A percentile compares a stretch with the other conserved stretches of the same genome.
Evolutionary conservation across 495 filamentous ascomycete genomes (phyloP).

Genomic region (Friedmanniomyces simplex): DNA sequence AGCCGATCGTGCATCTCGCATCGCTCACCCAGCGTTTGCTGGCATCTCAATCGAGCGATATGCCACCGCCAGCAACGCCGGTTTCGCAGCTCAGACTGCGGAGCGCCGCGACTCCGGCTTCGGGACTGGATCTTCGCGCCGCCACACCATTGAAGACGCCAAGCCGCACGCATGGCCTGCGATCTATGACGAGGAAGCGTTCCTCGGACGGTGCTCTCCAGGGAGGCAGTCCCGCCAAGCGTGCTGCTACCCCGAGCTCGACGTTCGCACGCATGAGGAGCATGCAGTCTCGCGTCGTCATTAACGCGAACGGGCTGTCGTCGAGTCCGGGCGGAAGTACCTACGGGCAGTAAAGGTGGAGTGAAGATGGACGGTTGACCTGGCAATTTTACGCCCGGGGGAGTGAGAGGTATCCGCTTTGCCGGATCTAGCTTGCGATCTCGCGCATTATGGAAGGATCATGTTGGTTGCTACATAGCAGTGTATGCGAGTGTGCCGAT

Average conservation of each 20-base stretch:
- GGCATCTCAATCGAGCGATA: slow-evolving; percentile 3
- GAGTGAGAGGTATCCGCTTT: neutral
- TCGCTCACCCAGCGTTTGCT: neutral
- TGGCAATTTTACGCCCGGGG: neutral
- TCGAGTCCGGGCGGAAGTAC: slow-evolving; percentile 7
- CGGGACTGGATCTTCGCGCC: slow-evolving; percentile 3
- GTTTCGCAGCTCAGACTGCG: neutral
- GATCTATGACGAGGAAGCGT: neutral
- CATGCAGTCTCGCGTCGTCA: slow-evolving; percentile 5
- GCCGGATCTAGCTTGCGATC: neutral
- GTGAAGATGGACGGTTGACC: neutral
- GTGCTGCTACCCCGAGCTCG: neutral
- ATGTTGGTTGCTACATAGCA: too few relatives aligned
- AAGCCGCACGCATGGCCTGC: neutral
- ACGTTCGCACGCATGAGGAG: neutral
- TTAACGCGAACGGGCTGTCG: slow-evolving; percentile 9
- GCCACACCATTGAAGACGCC: slow-evolving; percentile 12
- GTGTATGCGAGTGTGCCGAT: neutral
- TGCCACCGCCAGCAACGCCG: slow-evolving; percentile 17
- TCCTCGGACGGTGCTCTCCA: neutral
- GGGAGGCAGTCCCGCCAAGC: neutral
- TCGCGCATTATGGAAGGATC: too few relatives aligned
- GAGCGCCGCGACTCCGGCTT: slow-evolving; percentile 5
- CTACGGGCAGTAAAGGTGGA: neutral
- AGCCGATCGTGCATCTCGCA: neutral